phyloP scores from a whole-genome alignment of 2,329 filamentous ascomycete species.

The Seiridium cupressi region DNA sequence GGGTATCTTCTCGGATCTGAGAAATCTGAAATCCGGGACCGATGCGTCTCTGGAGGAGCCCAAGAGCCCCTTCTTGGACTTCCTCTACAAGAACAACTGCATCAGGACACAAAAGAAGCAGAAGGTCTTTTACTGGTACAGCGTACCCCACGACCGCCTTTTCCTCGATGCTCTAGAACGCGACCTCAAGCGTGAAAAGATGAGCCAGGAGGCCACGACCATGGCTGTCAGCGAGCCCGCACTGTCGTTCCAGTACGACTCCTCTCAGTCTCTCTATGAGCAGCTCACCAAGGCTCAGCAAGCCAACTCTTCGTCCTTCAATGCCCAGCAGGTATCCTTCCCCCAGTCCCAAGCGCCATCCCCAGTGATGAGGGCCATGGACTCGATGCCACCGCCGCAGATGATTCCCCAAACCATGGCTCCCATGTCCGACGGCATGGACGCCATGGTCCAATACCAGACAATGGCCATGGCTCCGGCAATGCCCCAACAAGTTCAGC shows the following conservation, averaged over 20 bases:
- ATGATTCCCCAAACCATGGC: slow-evolving; percentile 66
- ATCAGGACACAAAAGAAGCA: slow-evolving; percentile 99
- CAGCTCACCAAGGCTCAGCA: slow-evolving; percentile 99
- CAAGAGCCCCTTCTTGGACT: slow-evolving; percentile 97
- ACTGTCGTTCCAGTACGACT: slow-evolving; percentile 98
- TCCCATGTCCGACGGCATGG: slow-evolving; percentile 63
- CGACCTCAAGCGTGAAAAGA: slow-evolving; percentile 98
- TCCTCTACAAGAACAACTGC: slow-evolving; percentile 99
- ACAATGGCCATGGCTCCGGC: slow-evolving; percentile 68
- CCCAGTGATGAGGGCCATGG: slow-evolving; percentile 84
- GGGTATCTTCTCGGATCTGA: slow-evolving; percentile 97
- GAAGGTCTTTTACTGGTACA: slow-evolving; percentile 99
- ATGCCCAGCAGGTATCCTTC: slow-evolving; percentile 68
- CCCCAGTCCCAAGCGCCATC: slow-evolving; percentile 79
- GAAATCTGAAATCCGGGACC: slow-evolving; percentile 96
- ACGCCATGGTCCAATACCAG: slow-evolving; percentile 69
- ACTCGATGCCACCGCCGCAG: slow-evolving; percentile 89
- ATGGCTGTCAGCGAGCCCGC: slow-evolving; percentile 96
- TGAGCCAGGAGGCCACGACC: slow-evolving; percentile 94
- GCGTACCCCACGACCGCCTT: slow-evolving; percentile 93
- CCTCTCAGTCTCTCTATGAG: slow-evolving; percentile 97
- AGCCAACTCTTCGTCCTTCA: slow-evolving; percentile 96
- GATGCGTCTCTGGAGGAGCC: slow-evolving; percentile 98
- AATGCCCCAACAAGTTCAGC: slow-evolving; percentile 60
- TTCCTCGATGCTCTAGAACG: slow-evolving; percentile 97